phyloP scores from a whole-genome alignment of 305 asterid genomes.

The Fraxinus greggii region DNA sequence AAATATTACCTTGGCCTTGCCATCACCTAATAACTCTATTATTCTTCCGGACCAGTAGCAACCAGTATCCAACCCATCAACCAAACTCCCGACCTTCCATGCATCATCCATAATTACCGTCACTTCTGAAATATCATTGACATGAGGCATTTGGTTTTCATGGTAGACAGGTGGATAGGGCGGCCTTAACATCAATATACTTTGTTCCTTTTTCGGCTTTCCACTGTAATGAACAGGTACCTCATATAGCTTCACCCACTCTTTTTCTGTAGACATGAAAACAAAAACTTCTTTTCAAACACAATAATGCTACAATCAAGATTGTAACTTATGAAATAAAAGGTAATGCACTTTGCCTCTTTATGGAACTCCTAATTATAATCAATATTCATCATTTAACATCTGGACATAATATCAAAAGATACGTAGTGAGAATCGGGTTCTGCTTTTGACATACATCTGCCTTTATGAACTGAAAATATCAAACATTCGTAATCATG shows the following conservation, averaged over 20 bases:
- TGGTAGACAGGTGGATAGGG: constrained; percentile 46
- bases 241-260: constrained; percentile 45
- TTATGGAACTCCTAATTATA: constrained; percentile 9
- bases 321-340: neutral
- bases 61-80: constrained; percentile 54
- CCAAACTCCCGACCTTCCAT: constrained; percentile 74
- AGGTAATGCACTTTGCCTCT: neutral
- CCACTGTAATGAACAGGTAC: constrained; percentile 22
- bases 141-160: constrained; percentile 32
- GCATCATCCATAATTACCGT: constrained; percentile 39
- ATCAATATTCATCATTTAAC: constrained; percentile 10
- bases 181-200: constrained; percentile 65
- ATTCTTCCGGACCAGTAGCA: constrained; percentile 77
- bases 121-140: constrained; percentile 40
- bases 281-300: constrained; percentile 8
- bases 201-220: constrained; percentile 19
- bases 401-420: constrained; percentile 1
- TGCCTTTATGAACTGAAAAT: neutral
- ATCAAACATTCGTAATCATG: neutral
- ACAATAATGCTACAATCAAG: constrained; percentile 1
- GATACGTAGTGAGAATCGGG: neutral
- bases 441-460: neutral
- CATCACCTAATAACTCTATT: constrained; percentile 40
- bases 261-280: constrained; percentile 42
- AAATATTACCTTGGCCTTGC: constrained; percentile 59